phyloP scores from a whole-genome alignment of 2,329 filamentous ascomycete genomes.

The Penicillium aurantiogriseum region DNA sequence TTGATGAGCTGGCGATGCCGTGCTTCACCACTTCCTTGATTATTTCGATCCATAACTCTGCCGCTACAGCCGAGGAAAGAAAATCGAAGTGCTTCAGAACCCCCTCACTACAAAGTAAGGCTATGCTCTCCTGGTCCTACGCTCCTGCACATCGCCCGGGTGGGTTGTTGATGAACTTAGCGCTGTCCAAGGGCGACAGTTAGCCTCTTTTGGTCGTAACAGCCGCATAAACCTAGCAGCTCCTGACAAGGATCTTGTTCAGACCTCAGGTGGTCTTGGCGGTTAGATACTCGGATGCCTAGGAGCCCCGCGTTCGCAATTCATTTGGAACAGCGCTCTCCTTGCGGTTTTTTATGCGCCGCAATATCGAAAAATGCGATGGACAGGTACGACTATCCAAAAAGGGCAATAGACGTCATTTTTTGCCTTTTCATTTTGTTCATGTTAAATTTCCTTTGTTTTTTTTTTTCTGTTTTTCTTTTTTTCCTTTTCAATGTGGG shows the following conservation, averaged over 20 bases:
- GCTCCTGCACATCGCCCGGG: slow-evolving; percentile 4
- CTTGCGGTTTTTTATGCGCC: neutral
- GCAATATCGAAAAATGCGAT: neutral
- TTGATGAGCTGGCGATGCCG: slow-evolving; percentile 23
- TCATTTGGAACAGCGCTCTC: neutral
- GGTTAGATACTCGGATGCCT: neutral
- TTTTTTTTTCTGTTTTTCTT: neutral
- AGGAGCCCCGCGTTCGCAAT: neutral
- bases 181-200: neutral
- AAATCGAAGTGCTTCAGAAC: neutral
- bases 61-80: slow-evolving; percentile 13
- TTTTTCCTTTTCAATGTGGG: neutral
- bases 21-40: slow-evolving; percentile 20
- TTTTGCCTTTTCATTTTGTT: neutral
- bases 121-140: neutral
- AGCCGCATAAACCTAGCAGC: slow-evolving; percentile 3
- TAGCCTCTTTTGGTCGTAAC: neutral
- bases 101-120: slow-evolving; percentile 1
- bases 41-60: slow-evolving; percentile 4
- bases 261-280: neutral
- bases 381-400: neutral
- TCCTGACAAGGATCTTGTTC: slow-evolving; percentile 3
- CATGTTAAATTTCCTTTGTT: neutral
- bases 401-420: neutral
- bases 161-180: neutral